Conservation (phyloP, 192 early-diverging fungal species). For the Coemansia erecta region DNA sequence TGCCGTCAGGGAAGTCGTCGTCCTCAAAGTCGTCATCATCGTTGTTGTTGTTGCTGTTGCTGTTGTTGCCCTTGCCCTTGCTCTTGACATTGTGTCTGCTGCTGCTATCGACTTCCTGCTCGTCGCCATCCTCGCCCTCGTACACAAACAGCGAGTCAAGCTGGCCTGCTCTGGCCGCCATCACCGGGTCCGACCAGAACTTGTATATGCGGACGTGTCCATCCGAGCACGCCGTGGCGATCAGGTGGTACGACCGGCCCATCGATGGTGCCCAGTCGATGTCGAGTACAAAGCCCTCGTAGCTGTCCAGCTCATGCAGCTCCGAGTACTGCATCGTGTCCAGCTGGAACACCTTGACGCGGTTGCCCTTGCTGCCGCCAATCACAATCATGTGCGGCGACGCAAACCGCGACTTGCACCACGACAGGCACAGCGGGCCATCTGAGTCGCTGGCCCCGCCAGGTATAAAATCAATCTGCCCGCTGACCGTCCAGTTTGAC, state of each 20-base stretch:
- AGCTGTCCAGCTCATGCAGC: slow-evolving; percentile 52
- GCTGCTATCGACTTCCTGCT: slow-evolving; percentile 2
- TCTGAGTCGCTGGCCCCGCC: slow-evolving; percentile 69
- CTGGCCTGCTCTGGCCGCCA: slow-evolving; percentile 19
- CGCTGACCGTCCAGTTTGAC: slow-evolving; percentile 73
- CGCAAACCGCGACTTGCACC: slow-evolving; percentile 81
- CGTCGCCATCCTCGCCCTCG: slow-evolving; percentile 25
- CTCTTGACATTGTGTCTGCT: background rate
- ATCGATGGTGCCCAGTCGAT: slow-evolving; percentile 52
- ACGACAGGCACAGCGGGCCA: slow-evolving; percentile 78
- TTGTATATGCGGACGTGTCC: slow-evolving; percentile 52
- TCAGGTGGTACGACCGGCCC: slow-evolving; percentile 58
- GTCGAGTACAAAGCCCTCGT: slow-evolving; percentile 57
- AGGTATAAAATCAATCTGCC: slow-evolving; percentile 57
- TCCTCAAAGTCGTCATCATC: slow-evolving; percentile 16
- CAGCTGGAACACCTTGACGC: slow-evolving; percentile 60
- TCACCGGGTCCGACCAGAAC: slow-evolving; percentile 41
- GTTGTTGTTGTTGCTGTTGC: too few relatives aligned
- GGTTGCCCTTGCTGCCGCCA: slow-evolving; percentile 78
- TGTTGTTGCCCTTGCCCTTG: too few relatives aligned
- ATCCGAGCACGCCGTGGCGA: slow-evolving; percentile 50
- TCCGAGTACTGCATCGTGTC: slow-evolving; percentile 35
- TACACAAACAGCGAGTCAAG: slow-evolving; percentile 39
- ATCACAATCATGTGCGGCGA: slow-evolving; percentile 77
- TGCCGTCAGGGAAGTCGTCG: slow-evolving; percentile 21